phyloP scores from a whole-genome alignment of 176 grass and related monocot species.

The Stipa capillata region DNA sequence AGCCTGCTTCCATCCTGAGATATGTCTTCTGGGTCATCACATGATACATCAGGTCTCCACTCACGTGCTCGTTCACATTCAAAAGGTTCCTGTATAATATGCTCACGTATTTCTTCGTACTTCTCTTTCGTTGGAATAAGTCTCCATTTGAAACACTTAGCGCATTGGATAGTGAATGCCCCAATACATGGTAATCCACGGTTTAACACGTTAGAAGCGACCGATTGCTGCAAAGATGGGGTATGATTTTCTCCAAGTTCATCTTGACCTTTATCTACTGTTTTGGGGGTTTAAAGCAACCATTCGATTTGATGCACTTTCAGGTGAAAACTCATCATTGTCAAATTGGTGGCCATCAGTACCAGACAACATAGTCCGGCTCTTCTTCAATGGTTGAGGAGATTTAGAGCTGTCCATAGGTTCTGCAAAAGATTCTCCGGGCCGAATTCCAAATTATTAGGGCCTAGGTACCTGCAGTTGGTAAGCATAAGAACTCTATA shows the following conservation, averaged over 20 bases:
- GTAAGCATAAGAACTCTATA: background rate
- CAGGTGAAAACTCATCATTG: constrained; percentile 26
- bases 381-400: constrained; percentile 33
- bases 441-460: background rate
- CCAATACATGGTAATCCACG: constrained; percentile 70
- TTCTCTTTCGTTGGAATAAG: constrained; percentile 92
- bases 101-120: constrained; percentile 89
- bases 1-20: constrained; percentile 93
- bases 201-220: constrained; percentile 4
- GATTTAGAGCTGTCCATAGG: constrained; percentile 41
- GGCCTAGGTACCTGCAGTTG: constrained; percentile 25
- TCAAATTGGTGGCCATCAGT: constrained; percentile 14
- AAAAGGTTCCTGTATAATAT: constrained; percentile 77
- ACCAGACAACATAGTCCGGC: constrained; percentile 11
- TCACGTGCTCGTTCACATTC: constrained; percentile 65
- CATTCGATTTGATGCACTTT: constrained; percentile 33
- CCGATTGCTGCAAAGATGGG: constrained; percentile 23
- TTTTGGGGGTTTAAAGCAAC: constrained; percentile 15
- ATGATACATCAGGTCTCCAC: constrained; percentile 69
- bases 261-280: constrained; percentile 36
- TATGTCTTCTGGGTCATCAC: constrained; percentile 77
- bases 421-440: background rate
- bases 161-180: constrained; percentile 89
- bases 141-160: constrained; percentile 95
- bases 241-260: constrained; percentile 35